Evolutionary conservation across 495 filamentous ascomycete species (phyloP).

Genomic region (Alectoria sarmentosa): DNA sequence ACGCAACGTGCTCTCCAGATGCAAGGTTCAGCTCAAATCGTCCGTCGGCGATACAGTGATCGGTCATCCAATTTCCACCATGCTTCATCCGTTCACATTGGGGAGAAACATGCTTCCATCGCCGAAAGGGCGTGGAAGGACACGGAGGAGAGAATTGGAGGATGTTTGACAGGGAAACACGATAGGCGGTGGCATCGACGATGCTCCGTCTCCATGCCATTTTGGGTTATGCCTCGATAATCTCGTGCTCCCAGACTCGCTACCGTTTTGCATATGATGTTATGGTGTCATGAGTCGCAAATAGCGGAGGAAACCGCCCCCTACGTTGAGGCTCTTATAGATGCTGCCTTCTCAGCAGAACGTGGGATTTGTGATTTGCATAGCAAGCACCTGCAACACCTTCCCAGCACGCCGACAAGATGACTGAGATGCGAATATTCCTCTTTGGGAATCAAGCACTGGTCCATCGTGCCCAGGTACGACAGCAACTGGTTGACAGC

Average conservation of each 20-base stretch:
- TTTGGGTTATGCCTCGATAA: neutral
- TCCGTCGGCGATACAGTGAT: neutral
- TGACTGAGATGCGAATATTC: slow-evolving; percentile 15
- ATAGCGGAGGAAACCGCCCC: neutral
- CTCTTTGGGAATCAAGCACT: slow-evolving; percentile 77
- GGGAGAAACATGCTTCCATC: neutral
- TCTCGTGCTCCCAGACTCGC: neutral
- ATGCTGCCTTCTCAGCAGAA: neutral
- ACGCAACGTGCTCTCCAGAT: neutral
- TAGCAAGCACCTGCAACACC: neutral
- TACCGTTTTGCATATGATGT: neutral
- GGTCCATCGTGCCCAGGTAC: slow-evolving; percentile 60
- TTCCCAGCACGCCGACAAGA: neutral
- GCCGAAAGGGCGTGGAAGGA: neutral
- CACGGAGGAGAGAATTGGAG: neutral
- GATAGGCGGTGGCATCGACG: neutral
- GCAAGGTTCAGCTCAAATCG: neutral
- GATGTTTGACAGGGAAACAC: neutral
- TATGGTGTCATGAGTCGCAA: neutral
- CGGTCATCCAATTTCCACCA: neutral
- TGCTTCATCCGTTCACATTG: neutral
- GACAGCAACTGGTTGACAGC: slow-evolving; percentile 49
- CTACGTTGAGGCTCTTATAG: slow-evolving; percentile 2
- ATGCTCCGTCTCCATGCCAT: neutral
- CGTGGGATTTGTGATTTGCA: neutral